Evolutionary conservation across 2,329 filamentous ascomycete genomes (phyloP), one percentile per base, ranked within the genome.

Genomic region (Eutypella sp.): DNA sequence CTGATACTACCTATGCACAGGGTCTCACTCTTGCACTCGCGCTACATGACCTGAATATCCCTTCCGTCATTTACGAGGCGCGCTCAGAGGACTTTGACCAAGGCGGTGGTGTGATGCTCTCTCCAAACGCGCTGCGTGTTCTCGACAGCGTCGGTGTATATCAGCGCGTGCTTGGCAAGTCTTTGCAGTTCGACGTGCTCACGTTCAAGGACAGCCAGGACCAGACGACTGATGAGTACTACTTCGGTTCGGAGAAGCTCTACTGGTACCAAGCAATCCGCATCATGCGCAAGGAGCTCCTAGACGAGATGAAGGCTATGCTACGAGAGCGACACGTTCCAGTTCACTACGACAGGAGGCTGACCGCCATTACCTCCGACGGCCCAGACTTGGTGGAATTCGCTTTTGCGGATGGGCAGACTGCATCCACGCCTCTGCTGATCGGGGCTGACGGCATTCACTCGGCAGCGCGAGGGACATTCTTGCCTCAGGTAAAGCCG

Each of bases 391-490:
- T 57, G 0, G 73, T 80, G 0, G 67, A 61, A 1, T 75, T 74
- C 51, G 65, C 65, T 11, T 76, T 81, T 45, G 59, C 59, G 0
- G 72, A 79, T 44, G 76, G 74, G 1, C 65, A 65, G 0, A 63
- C 56, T 0, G 63, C 53, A 1, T 58, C 53, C 0, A 72, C 75
- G 0, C 52, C 62, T 2, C 55, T 78, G 11, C 68, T 84, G 0
- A 64, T 82, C 15, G 79, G 78, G 0, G 75, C 77, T 0, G 79
- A 84, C 47, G 79, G 80, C 1, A 82, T 83, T 41, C 76, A 82
- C 55, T 81, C 78, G 1, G 66, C 63, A 0, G 74, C 82, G 0
- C 69, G 78, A 3, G 67, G 63, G 3, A 71, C 79, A 36, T 62
- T 84, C 0, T 67, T 74, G 39, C 74, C 77, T 0, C 66, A 71